These are phyloP conservation scores for Thalassiosira profunda DNA, from an alignment of 108 stramenopile genomes.

Conservation along the genomic window DNA sequence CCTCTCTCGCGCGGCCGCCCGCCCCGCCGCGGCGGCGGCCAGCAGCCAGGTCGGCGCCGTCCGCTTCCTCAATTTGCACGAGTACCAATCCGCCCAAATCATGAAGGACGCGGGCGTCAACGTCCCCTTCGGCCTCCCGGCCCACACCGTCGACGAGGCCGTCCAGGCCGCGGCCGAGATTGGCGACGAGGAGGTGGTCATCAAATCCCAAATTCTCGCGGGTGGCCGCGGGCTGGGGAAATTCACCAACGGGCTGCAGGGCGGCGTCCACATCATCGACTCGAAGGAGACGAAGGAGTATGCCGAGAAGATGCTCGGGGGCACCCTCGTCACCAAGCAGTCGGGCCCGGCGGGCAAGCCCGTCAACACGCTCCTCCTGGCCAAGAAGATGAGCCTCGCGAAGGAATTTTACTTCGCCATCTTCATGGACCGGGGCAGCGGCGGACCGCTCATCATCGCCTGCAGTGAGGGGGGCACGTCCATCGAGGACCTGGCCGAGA, in stretches of 20 bases:
- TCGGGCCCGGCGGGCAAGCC: slow-evolving; percentile 77
- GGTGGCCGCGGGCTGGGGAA: slow-evolving; percentile 73
- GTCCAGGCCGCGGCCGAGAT: slow-evolving; percentile 32
- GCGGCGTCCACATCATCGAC: slow-evolving; percentile 68
- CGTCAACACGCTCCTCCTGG: slow-evolving; percentile 74
- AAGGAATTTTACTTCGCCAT: slow-evolving; percentile 90
- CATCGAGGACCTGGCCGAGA: slow-evolving; percentile 87
- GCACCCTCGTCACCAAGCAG: slow-evolving; percentile 79
- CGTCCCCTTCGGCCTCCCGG: slow-evolving; percentile 53
- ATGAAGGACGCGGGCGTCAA: slow-evolving; percentile 67
- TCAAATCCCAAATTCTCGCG: slow-evolving; percentile 78
- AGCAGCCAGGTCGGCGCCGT: neutral
- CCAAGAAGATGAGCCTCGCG: slow-evolving; percentile 79
- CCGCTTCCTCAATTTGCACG: slow-evolving; percentile 80
- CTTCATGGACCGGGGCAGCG: slow-evolving; percentile 82
- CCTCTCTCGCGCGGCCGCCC: slow-evolving; percentile 2
- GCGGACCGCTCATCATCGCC: slow-evolving; percentile 87
- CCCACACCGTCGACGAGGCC: slow-evolving; percentile 38
- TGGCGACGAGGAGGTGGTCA: slow-evolving; percentile 55
- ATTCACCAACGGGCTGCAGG: slow-evolving; percentile 76
- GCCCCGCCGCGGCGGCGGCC: slow-evolving; percentile 1
- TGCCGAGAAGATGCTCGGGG: slow-evolving; percentile 65
- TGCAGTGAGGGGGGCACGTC: slow-evolving; percentile 80
- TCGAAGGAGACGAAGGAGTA: slow-evolving; percentile 54
- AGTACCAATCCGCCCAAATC: slow-evolving; percentile 71